Base-by-base conservation (phyloP, 2,329 filamentous ascomycete species). In the Talaromyces sp. region DNA sequence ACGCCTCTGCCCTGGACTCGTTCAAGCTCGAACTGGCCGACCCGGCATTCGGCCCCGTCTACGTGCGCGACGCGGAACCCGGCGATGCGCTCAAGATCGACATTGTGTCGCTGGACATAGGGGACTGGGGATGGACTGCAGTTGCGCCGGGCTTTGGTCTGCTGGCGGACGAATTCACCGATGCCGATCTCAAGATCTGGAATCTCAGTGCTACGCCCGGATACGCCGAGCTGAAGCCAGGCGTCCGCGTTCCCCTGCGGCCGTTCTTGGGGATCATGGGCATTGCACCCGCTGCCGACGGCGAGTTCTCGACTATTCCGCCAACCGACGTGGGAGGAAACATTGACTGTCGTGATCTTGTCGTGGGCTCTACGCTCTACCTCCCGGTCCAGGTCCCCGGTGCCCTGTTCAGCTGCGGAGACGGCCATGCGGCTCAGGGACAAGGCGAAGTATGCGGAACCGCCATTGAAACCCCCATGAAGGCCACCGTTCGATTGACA, bases 391-490 rank as follows among this genome's bases (percentile, higher is more conserved):
- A 82, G 66, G 78, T 78, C 0, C 65, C 75, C 2, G 82, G 82
- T 0, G 82, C 81, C 0, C 71, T 83, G 12, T 83, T 85, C 68
- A 82, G 80, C 67, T 83, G 81, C 63, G 82, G 82, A 40, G 82
- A 85, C 66, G 82, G 81, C 0, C 82, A 85, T 68, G 81, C 81
- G 3, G 81, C 81, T 0, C 82, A 85, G 66, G 82, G 82, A 3
- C 81, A 83, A 63, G 82, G 82, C 3, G 82, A 84, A 65, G 79
- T 84, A 27, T 84, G 82, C 65, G 82, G 83, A 5, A 83, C 81
- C n/a, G 83, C 83, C 6, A 82, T 85, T 65, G 83, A 85, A 73
- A 84, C 82, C 30, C 76, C 81, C 1, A 80, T 83, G 72, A 77
- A 72, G 61, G 82, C 81, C 0, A 78, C 76, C 0, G 66, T 85